Evolutionary conservation across 768 basidiomycete genomes (phyloP), one percentile per base, ranked within the genome.

Genomic region (Naganishia vaughanmartiniae): DNA sequence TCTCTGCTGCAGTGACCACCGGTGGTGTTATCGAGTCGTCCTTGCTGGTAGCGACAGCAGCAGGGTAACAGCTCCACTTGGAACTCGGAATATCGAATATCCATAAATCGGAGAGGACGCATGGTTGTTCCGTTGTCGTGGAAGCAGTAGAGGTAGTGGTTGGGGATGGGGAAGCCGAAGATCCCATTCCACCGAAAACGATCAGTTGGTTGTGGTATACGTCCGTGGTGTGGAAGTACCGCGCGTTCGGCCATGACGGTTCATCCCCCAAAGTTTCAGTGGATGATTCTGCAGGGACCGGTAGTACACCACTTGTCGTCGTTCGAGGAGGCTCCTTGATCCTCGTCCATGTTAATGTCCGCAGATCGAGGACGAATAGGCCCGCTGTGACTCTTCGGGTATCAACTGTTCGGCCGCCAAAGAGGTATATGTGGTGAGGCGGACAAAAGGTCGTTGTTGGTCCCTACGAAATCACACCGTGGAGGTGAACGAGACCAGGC

Each of bases 211-310:
- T 89, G 78, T 90, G 89, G 93, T 93, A 95, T 69, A 88, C 82
- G 82, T 96, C 93, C 15, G 91, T 87, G 72, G 90, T 92, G 82
- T 99, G 96, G 78, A 99, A 99, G 80, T 99, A 99, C 51, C 96
- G 87, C 30, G 93, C 86, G 56, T 87, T 85, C 0, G 95, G 93
- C 12, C 88, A 83, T 58, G 6, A 24, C 48, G 54, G 66, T 36
- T 33, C 54, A 46, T 26, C 30, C 36, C 46, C 54, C 17, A 10
- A 15, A 39, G 26, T 15, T 42, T n/a, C n/a, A n/a, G n/a, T n/a
- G n/a, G n/a, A n/a, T n/a, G n/a, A n/a, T n/a, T n/a, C n/a, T n/a
- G n/a, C n/a, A n/a, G n/a, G n/a, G n/a, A n/a, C n/a, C n/a, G n/a
- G n/a, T n/a, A n/a, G n/a, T n/a, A n/a, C n/a, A n/a, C n/a, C n/a